Base-by-base conservation (phyloP, 768 basidiomycete species). In the Phlegmacium glaucopus region DNA sequence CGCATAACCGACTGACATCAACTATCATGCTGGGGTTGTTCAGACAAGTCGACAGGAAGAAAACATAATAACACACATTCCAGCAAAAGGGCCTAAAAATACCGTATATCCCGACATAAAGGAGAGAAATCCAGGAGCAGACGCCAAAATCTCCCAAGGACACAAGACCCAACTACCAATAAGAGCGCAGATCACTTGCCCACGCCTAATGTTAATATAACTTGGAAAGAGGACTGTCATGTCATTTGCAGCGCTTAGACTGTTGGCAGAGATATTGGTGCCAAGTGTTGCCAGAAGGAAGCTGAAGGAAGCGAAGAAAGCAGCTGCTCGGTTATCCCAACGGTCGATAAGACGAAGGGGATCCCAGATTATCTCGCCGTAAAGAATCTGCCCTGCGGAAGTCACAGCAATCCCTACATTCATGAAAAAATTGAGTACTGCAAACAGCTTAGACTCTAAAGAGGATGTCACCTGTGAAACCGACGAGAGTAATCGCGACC, bases 51-150 rank as follows among this genome's bases (percentile, higher is more conserved):
- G 17, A 34, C 34, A 40, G 10, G 15, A 44, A 16, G 12, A 8
- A 35, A 12, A 44, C 16, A 36, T n/a, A 29, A 39, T 11, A 9
- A 68, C 83, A 53, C 57, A 85, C 74, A 94, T 82, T 17, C 85
- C 87, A 27, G 86, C 82, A 53, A 95, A 85, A 1, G 92, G 92
- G 0, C 89, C 89, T 16, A 94, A 71, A 61, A 95, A 90, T 16
- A 93, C 83, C 0, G 90, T 85, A 58, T 92, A 94, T 3, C 88
- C 90, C 17, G 75, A 78, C 83, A 91, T 86, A 66, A 92, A 91
- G 11, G 71, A 70, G 57, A 91, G 60, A 66, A 91, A 90, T 1
- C 80, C 80, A 27, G 79, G 70, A 0, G 85, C 88, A 17, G 70
- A 75, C 3, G 73, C 72, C 27, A 94, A 70, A 45, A 94, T 90